Conservation (phyloP, 2,329 filamentous ascomycete species). For the Beauveria medogensis region DNA sequence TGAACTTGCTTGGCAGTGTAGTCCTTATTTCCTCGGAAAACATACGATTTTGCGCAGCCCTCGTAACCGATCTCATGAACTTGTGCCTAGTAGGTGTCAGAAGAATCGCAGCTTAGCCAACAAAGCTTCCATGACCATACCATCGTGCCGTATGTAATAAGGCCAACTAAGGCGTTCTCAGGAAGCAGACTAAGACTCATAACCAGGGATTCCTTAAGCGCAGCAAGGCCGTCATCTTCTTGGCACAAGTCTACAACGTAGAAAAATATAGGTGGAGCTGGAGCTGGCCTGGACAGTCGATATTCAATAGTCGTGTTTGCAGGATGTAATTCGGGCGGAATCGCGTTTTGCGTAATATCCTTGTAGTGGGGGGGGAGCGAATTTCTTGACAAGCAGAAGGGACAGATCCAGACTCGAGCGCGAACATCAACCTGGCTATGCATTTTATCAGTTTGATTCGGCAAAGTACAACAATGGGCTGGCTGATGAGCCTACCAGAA, state of each 20-base stretch:
- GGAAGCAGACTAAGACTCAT: slow-evolving; percentile 78
- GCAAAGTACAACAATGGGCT: background rate
- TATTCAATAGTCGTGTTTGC: slow-evolving; percentile 88
- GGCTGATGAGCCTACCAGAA: slow-evolving; percentile 61
- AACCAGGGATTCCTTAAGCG: slow-evolving; percentile 77
- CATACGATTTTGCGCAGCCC: slow-evolving; percentile 96
- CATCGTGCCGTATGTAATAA: slow-evolving; percentile 91
- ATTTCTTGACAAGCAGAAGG: slow-evolving; percentile 79
- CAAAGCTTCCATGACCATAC: slow-evolving; percentile 32
- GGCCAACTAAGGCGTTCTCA: slow-evolving; percentile 70
- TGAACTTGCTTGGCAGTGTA: slow-evolving; percentile 99
- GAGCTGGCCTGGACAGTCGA: slow-evolving; percentile 69
- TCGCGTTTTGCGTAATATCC: slow-evolving; percentile 75
- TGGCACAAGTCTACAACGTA: slow-evolving; percentile 86
- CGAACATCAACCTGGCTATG: slow-evolving; percentile 73
- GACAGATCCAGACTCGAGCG: slow-evolving; percentile 80
- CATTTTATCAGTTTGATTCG: background rate
- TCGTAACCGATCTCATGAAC: slow-evolving; percentile 97
- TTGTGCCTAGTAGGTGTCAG: slow-evolving; percentile 54
- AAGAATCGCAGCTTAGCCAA: background rate
- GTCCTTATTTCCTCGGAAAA: slow-evolving; percentile 96
- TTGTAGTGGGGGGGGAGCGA: slow-evolving; percentile 80
- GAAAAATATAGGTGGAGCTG: slow-evolving; percentile 77
- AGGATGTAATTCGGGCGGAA: slow-evolving; percentile 75
- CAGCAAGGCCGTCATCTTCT: slow-evolving; percentile 76